A percentile compares a stretch with the other conserved stretches of the same genome.
Evolutionary conservation across 2,329 filamentous ascomycete species (phyloP).

Genomic region (Pestalotiopsis sp.): DNA sequence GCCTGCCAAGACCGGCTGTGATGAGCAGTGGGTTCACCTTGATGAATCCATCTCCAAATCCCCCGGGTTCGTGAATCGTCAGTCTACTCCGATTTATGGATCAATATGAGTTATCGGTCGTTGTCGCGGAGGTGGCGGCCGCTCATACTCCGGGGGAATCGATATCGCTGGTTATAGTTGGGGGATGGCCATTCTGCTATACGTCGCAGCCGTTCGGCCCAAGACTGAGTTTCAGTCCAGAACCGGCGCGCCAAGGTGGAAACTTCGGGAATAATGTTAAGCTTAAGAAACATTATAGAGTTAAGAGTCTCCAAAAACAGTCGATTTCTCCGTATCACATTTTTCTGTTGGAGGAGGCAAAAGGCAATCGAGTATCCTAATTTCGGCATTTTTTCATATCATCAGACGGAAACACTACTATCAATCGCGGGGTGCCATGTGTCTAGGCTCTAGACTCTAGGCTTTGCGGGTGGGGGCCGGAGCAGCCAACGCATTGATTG

Average conservation of each 20-base stretch:
- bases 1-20: background rate
- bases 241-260: conserved; percentile 6
- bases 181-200: background rate
- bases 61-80: background rate
- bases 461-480: background rate
- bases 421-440: background rate
- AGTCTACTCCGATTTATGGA: background rate
- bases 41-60: background rate
- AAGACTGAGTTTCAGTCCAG: background rate
- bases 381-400: background rate
- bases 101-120: background rate
- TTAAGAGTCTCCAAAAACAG: background rate
- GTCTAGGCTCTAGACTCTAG: background rate
- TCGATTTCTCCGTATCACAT: background rate
- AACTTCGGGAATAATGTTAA: conserved; percentile 2
- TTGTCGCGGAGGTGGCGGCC: background rate
- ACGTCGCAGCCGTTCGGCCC: background rate
- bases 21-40: background rate
- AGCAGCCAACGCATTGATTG: background rate
- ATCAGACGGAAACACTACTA: background rate
- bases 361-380: background rate
- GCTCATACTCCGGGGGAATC: background rate
- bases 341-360: background rate
- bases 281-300: background rate
- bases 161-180: too few relatives aligned